Evolutionary conservation across 441 rosid genomes (phyloP), one percentile per base, ranked within the genome.

Genomic region (Brassica hybrid): DNA sequence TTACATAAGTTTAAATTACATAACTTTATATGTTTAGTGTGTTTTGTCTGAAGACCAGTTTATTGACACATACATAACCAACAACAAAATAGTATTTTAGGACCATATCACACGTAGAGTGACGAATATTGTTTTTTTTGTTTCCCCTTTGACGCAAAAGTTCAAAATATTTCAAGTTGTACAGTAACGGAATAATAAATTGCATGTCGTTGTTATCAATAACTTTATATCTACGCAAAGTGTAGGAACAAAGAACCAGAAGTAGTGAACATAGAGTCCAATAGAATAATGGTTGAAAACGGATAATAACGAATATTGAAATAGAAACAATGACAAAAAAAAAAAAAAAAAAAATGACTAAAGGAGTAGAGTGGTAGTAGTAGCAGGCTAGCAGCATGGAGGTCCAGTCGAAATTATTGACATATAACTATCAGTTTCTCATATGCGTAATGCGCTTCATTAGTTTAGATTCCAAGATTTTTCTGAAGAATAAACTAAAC

Each of bases 221-320:
- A 61, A 78, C 74, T 78, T 73, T 61, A 67, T 59, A 50, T 52
- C 11, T 36, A 73, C 74, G 78, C 70, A 50, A 78, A 72, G 77
- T 23, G 59, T 43, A 2, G 19, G 68, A 64, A 5, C 50, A 70
- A 63, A 70, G 23, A 70, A 43, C 67, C 60, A 56, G 25, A 38
- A 41, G 11, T 64, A 36, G 34, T 54, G 23, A 36, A 69, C 2
- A 61, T 41, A 54, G 2, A 50, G 8, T 21, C 41, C 9, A 36
- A 56, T 1, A 5, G 2, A n/a, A 58, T 58, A 72, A 12, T 14
- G 30, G 34, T 48, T 13, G 2, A 72, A 78, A 36, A 60, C 12
- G 52, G 81, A 78, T 73, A 9, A 78, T 8, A 67, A 52, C 70
- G 70, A 73, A 67, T 73, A 61, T 16, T 59, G 10, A 17, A 34